Evolutionary conservation across 495 filamentous ascomycete species (phyloP).

Genomic region (Cladorrhinum samala): DNA sequence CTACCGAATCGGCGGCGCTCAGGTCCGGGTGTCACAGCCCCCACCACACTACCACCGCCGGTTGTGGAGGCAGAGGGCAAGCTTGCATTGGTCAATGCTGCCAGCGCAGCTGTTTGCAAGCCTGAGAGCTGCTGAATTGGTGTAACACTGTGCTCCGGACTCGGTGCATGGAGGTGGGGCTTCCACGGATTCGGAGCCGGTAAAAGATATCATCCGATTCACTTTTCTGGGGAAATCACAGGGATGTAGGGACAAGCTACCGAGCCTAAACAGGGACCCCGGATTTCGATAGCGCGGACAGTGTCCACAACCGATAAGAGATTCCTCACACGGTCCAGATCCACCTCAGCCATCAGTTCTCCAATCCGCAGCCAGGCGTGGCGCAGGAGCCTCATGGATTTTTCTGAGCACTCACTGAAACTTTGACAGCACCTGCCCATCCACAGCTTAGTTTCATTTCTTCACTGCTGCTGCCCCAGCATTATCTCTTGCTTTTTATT

Average conservation of each 20-base stretch:
- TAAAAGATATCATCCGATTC: background rate
- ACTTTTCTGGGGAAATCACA: constrained; percentile 1
- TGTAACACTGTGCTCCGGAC: constrained; percentile 9
- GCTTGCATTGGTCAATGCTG: constrained; percentile 20
- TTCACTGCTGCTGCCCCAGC: background rate
- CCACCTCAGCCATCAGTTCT: no score
- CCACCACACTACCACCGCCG: constrained; percentile 2
- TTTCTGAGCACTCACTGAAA: constrained; percentile 3
- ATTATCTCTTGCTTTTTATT: background rate
- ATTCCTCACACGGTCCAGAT: background rate
- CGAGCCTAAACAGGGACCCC: background rate
- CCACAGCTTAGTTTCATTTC: background rate
- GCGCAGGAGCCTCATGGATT: constrained; percentile 9
- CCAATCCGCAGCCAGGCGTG: background rate
- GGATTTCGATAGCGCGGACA: background rate
- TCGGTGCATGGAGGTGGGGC: constrained; percentile 7
- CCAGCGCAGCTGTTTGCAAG: background rate
- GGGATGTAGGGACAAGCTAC: background rate
- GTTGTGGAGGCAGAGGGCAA: constrained; percentile 18
- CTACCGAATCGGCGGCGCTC: constrained; percentile 8
- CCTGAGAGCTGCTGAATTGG: background rate
- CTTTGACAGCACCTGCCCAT: no score
- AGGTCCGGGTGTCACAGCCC: constrained; percentile 6
- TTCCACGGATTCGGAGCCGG: background rate
- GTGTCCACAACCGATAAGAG: background rate